Evolutionary conservation across 345 rosid genomes (phyloP), one percentile per base, ranked within the genome.

Genomic region (Camelina sativa): DNA sequence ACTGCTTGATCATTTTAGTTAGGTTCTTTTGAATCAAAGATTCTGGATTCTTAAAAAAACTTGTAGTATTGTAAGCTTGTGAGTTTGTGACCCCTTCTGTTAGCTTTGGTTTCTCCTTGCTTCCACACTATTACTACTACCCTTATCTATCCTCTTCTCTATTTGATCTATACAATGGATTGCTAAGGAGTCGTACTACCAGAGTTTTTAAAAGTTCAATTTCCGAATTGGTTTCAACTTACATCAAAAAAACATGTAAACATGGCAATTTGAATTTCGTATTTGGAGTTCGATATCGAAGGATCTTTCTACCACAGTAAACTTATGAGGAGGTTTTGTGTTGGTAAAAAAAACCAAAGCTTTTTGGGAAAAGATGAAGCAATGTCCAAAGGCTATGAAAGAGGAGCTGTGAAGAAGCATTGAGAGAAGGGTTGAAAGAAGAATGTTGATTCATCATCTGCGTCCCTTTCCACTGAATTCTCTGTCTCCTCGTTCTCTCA

Each of bases 11-110:
- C 51, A 25, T 1, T 40, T 48, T 61, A 67, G 69, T 62, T 70
- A 71, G 76, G 55, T 34, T 54, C 75, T 63, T 76, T 62, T 69
- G 65, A 46, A 55, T 63, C 71, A 62, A 62, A 62, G 80, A 69
- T 71, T 69, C 22, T 69, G 75, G 65, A 76, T 68, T 76, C 66
- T 76, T 76, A 38, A 32, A 34, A 32, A n/a, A 25, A 25, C 5
- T 75, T 38, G 71, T 71, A 62, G 37, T 75, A 69, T 34, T 76
- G 79, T 76, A 68, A 54, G 75, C 28, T 69, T 75, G 48, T 52
- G 62, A 67, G 62, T 67, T 67, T 76, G 69, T 68, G 69, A 69
- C 57, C 44, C 50, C 32, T 56, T 37, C 47, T 28, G 30, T 28
- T 12, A 12, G 13, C 44, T 40, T 51, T 50, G 62, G 41, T 48